phyloP scores from a whole-genome alignment of 1,284 basidiomycete species.

The Meripilus lineatus region DNA sequence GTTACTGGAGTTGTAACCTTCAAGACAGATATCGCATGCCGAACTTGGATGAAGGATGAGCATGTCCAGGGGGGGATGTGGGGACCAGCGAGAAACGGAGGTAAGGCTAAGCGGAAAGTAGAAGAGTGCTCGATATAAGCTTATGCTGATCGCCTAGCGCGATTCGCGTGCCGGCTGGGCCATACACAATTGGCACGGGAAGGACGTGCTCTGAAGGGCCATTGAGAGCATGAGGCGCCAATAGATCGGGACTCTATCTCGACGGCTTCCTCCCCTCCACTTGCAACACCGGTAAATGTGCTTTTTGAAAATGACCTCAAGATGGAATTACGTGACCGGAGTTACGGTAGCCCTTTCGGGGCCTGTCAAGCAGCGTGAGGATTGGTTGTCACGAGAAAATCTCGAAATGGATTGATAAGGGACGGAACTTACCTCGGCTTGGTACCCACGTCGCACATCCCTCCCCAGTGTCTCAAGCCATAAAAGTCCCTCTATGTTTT shows the following conservation, averaged over 20 bases:
- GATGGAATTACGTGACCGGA: constrained; percentile 20
- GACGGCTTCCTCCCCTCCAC: constrained; percentile 13
- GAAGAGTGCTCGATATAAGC: constrained; percentile 23
- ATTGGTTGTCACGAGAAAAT: constrained; percentile 10
- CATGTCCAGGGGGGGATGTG: constrained; percentile 29
- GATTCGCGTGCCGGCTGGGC: constrained; percentile 28
- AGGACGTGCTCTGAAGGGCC: constrained; percentile 19
- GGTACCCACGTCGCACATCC: no score
- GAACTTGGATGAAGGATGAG: constrained; percentile 40
- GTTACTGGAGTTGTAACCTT: constrained; percentile 33
- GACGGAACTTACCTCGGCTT: constrained; percentile 18
- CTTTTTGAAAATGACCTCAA: constrained; percentile 14
- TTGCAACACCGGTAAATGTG: constrained; percentile 14
- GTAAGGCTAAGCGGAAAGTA: constrained; percentile 10
- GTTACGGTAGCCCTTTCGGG: constrained; percentile 17
- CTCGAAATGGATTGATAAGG: constrained; percentile 13
- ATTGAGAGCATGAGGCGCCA: constrained; percentile 20
- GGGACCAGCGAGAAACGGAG: constrained; percentile 23
- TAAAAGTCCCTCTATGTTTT: no score
- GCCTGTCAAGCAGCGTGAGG: constrained; percentile 7
- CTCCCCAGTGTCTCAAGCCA: no score
- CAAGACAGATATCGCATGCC: constrained; percentile 45
- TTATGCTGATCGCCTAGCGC: constrained; percentile 27
- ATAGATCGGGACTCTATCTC: constrained; percentile 26
- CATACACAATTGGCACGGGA: constrained; percentile 21